Base-by-base conservation (phyloP, 257 asterid genomes). In the Solanum virginianum region DNA sequence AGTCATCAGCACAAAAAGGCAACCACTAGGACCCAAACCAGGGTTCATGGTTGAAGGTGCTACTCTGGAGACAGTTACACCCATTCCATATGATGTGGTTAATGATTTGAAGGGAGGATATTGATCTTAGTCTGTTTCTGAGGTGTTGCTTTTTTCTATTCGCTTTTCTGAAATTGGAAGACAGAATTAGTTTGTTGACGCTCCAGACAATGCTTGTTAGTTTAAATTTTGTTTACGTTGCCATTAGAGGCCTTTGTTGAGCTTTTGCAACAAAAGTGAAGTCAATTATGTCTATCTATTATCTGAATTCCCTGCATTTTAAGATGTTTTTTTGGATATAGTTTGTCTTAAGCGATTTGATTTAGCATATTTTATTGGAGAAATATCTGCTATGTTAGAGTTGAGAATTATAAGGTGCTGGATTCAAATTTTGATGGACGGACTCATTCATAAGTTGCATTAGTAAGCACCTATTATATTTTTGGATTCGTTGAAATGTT, bases 51-150 rank as follows among this genome's bases (percentile, higher is more conserved):
- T 94, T 20, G 92, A 74, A 86, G 97, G 97, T 22, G 90, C 93
- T 6, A 90, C 94, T 1, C 86, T 95, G 80, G 97, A 95, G 88
- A 94, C 98, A 6, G 97, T 95, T 86, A 95, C 98, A 14, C 98
- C 98, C 55, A 95, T 95, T 53, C 98, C 98, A 5, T 95, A 94
- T 62, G 98, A 95, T 88, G 98, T 95, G 24, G 98, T 95, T 82
- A 95, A 95, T 36, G 98, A 95, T 86, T 97, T 95, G 89, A 94
- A 95, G 93, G 98, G 98, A 14, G 98, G 98, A n/a, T 94, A 95
- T 80, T 94, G 82, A 83, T 65, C 18, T 81, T 63, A 68, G 51
- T 6, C 29, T 51, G 13, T 62, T 62, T 36, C 29, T 55, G 20
- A 22, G 77, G 71, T 54, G 77, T 49, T 63, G 84, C 26, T 54